Evolutionary conservation across 108 stramenopile species (phyloP), one percentile per base, ranked within the genome.

Genomic region (Nitzschia inconspicua): DNA sequence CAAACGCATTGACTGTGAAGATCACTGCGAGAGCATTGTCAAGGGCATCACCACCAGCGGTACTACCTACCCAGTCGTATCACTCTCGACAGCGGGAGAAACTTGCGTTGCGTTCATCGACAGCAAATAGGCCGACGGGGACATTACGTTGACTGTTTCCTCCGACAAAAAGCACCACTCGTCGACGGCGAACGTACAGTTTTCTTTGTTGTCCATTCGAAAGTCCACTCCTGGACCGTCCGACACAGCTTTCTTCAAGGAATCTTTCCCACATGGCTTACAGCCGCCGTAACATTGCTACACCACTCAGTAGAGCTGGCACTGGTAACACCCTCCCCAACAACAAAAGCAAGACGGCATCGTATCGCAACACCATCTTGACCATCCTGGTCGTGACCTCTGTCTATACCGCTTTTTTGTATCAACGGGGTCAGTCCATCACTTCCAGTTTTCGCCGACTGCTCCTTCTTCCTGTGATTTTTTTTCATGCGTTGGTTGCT

Each of bases 351-450:
- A 50, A 30, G 14, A 76, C 79, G 24, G 46, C 83, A 8, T 75
- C 76, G 16, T 86, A 89, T 63, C 84, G 85, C 34, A 85, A 87
- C 68, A 87, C 85, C 53, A 79, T 85, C 32, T 53, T 77, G 22
- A 24, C 57, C 14, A 54, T 82, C 43, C 47, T 71, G n/a, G 8
- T 63, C 22, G 79, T 72, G 8, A 87, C 84, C 19, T 73, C 77
- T 8, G 27, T 84, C 6, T 91, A 91, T 60, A 87, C 89, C 13
- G 84, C 86, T 3, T 87, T 87, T 60, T 53, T 87, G 29, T 86
- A 87, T 70, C 72, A 72, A 64, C 71, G 69, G 60, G 86, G 83
- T 88, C 47, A 54, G 80, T 73, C 22, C 19, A 19, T 18, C 57
- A 59, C 18, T 5, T 23, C 43, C n/a, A n/a, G n/a, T n/a, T n/a